Conservation (phyloP, 345 rosid genomes). For the Theobroma cacao region DNA sequence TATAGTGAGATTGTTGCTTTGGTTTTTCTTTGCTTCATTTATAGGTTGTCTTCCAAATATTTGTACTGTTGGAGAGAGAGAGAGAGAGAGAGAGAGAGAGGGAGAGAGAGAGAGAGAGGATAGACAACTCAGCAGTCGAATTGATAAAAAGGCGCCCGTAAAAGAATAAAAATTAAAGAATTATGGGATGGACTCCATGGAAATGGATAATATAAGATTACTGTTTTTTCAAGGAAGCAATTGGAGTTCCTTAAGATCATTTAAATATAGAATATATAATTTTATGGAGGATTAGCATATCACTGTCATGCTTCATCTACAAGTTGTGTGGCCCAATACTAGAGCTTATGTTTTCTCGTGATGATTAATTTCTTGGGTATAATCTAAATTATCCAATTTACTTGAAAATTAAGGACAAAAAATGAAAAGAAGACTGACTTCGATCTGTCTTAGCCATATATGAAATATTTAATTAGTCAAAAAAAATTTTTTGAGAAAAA, state of each 20-base stretch:
- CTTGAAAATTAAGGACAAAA: too few species aligned
- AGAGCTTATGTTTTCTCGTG: not conserved
- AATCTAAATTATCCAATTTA: not conserved
- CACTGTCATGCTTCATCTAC: not conserved
- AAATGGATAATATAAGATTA: not conserved
- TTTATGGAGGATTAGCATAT: not conserved
- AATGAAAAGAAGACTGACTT: too few species aligned
- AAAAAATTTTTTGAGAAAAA: not conserved
- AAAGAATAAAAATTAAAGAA: not conserved
- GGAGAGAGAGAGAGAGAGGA: not conserved
- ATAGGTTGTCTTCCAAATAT: not conserved
- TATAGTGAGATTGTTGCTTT: not conserved
- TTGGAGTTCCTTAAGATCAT: not conserved
- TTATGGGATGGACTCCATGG: not conserved
- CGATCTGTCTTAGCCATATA: too few species aligned
- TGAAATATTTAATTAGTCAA: too few species aligned
- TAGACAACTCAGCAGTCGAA: not conserved
- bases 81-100: too few species aligned
- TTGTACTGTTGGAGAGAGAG: not conserved
- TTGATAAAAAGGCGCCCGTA: conserved; percentile 15
- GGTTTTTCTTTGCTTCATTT: not conserved
- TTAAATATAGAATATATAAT: not conserved
- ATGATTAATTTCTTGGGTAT: not conserved
- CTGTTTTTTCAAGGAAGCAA: not conserved
- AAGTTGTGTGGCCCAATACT: not conserved